Conservation (phyloP, 495 filamentous ascomycete genomes). For the Chaetomium cochliodes region DNA sequence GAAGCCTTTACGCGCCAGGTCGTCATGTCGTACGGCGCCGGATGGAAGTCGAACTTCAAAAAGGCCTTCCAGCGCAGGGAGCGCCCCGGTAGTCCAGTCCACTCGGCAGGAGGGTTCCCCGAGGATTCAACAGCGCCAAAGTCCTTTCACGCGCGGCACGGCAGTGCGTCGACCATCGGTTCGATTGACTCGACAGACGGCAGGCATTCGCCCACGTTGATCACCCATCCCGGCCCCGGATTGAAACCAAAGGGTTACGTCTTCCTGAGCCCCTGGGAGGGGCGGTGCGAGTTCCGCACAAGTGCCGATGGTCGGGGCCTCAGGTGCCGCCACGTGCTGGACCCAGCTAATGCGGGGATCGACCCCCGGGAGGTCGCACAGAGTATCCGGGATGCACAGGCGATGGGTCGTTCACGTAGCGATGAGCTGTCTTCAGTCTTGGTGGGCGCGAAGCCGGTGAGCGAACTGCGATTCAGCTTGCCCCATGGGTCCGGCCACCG, state of each 20-base stretch:
- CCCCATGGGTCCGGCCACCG: constrained; percentile 64
- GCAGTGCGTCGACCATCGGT: constrained; percentile 38
- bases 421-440: constrained; percentile 32
- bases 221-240: constrained; percentile 47
- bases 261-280: constrained; percentile 83
- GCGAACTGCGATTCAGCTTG: constrained; percentile 86
- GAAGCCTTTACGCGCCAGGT: constrained; percentile 50
- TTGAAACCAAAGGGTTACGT: constrained; percentile 54
- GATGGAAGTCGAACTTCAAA: constrained; percentile 43
- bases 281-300: constrained; percentile 77
- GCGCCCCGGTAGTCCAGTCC: constrained; percentile 25
- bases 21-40: constrained; percentile 50
- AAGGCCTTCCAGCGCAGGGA: constrained; percentile 40
- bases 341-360: constrained; percentile 37
- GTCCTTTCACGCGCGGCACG: constrained; percentile 34
- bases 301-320: constrained; percentile 70
- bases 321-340: constrained; percentile 71
- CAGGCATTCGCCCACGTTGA: constrained; percentile 30
- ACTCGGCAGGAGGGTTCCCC: constrained; percentile 17
- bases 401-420: constrained; percentile 32
- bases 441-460: constrained; percentile 55
- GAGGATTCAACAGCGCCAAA: constrained; percentile 27
- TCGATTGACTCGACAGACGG: constrained; percentile 41
- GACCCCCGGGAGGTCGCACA: constrained; percentile 45
- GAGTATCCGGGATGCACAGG: constrained; percentile 34